Evolutionary conservation across 2,329 filamentous ascomycete species (phyloP), one percentile per base, ranked within the genome.

Genomic region (Calonectria pteridis): DNA sequence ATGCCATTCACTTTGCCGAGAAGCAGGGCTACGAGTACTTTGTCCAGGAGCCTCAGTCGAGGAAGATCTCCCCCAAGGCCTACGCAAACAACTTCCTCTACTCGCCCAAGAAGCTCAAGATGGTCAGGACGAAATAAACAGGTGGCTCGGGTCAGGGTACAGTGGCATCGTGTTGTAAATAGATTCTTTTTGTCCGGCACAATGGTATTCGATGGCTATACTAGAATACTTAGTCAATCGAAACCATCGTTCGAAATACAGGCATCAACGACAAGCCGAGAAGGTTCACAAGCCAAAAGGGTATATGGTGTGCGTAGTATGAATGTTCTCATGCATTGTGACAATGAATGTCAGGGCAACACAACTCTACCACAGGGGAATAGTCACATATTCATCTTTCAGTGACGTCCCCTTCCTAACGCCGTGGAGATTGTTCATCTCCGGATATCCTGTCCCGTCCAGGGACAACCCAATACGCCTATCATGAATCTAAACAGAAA

Each of bases 1-100:
- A 98, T 80, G 97, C 97, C 77, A 96, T 99, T 81, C 88, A 90
- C 73, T 99, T 99, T 83, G 97, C 97, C 29, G 94, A 98, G 88
- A 99, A 98, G 91, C 97, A 99, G 86, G 97, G 97, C 43, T 99
- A 99, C 84, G 96, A 99, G 84, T 99, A 98, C 86, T 98, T 97
- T 84, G 96, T 99, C 29, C 97, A 98, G 89, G 97, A 98, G 87
- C 96, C 97, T 43, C 97, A 98, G 82, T 91, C 92, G 86, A 92
- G 97, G 83, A 94, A 93, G 82, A 93, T 98, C 81, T 88, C 92
- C 20, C 94, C 95, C 74, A 99, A 99, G 91, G 81, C 95, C 14
- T 99, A 99, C 85, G 96, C 97, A 74, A 97, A 98, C 86, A 98
- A 98, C 88, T 99, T 98, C 86, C 83, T 96, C 76, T 96, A 97